Percentiles rank a stretch among this genome's conserved stretches.
Conservation (phyloP, 2,329 filamentous ascomycete genomes). For the Pseudogymnoascus sp. region DNA sequence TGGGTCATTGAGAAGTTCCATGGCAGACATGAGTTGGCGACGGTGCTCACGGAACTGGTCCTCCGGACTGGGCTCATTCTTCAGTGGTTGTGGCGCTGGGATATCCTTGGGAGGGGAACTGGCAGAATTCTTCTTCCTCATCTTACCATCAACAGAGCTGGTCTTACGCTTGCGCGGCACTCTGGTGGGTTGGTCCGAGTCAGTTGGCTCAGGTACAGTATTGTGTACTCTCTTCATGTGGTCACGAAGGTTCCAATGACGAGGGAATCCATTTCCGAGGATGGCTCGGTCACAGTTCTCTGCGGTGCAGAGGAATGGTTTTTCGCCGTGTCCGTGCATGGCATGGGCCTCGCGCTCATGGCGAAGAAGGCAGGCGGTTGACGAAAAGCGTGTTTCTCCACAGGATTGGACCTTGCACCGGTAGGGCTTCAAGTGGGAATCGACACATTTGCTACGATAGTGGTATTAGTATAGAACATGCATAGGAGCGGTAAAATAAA, state of each 20-base stretch:
- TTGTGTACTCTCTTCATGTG: slow-evolving; percentile 96
- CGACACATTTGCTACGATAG: slow-evolving; percentile 77
- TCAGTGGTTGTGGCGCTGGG: background rate
- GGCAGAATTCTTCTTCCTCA: slow-evolving; percentile 12
- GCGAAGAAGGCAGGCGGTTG: slow-evolving; percentile 86
- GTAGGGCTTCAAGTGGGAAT: slow-evolving; percentile 95
- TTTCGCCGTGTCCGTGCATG: slow-evolving; percentile 89
- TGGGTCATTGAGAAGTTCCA: slow-evolving; percentile 11
- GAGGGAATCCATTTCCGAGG: slow-evolving; percentile 81
- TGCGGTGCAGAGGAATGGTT: slow-evolving; percentile 85
- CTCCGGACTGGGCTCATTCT: background rate
- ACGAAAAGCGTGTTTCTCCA: slow-evolving; percentile 84
- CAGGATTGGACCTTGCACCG: slow-evolving; percentile 83
- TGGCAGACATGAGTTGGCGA: background rate
- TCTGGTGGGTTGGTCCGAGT: slow-evolving; percentile 5
- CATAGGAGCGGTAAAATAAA: slow-evolving; percentile 4
- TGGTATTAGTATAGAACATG: slow-evolving; percentile 23
- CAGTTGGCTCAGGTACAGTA: slow-evolving; percentile 33
- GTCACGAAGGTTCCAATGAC: slow-evolving; percentile 92
- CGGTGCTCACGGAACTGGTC: slow-evolving; percentile 10
- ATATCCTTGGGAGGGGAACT: slow-evolving; percentile 7
- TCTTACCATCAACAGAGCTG: slow-evolving; percentile 12
- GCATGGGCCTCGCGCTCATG: slow-evolving; percentile 95
- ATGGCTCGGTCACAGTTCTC: slow-evolving; percentile 79
- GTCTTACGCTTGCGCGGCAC: slow-evolving; percentile 13